Evolutionary conservation across 2,329 filamentous ascomycete genomes (phyloP).

Genomic region (Xylariaceae sp.): DNA sequence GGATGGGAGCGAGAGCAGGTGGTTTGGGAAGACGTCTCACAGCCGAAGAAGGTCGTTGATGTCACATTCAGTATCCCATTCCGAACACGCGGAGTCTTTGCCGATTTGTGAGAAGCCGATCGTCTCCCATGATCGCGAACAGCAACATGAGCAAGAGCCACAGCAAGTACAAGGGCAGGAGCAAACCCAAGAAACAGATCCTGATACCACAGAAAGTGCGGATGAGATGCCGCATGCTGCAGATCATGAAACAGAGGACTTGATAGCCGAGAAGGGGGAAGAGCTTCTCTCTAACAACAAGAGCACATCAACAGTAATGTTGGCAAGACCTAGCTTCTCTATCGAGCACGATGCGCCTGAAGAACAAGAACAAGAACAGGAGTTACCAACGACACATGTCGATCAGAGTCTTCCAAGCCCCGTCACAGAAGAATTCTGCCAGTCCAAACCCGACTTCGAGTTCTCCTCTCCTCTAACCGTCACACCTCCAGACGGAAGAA

Average conservation of each 20-base stretch:
- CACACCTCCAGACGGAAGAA: conserved; percentile 14
- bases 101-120: no score
- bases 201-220: background rate
- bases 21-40: conserved; percentile 3
- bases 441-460: conserved; percentile 25
- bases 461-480: conserved; percentile 22
- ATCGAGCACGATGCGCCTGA: background rate
- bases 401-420: background rate
- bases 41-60: conserved; percentile 14
- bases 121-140: no score
- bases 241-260: background rate
- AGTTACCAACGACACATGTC: background rate
- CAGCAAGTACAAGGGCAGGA: no score
- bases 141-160: no score
- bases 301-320: background rate
- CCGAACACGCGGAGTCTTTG: no score
- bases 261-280: background rate
- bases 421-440: conserved; percentile 15
- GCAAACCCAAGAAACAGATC: background rate
- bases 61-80: conserved; percentile 5
- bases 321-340: background rate
- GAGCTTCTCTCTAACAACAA: no score
- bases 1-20: conserved; percentile 14
- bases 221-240: background rate
- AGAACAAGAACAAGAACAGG: conserved; percentile 2